These are phyloP conservation scores for Herpetomonas samuelpessoai DNA, from an alignment of 208 protist species.

Conservation along the genomic window DNA sequence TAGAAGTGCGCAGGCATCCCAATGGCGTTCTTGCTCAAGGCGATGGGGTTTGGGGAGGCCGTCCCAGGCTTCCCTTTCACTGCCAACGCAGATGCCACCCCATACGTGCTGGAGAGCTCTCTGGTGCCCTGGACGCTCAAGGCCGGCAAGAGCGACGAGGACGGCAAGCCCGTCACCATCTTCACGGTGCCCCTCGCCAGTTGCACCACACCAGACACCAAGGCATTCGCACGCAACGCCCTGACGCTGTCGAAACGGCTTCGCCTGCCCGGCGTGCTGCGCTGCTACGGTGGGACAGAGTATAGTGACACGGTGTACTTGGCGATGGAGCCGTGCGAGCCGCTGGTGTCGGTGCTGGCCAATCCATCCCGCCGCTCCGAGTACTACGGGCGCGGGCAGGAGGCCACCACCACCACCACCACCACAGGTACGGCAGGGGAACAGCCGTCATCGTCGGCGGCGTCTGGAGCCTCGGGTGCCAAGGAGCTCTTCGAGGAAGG, in stretches of 20 bases:
- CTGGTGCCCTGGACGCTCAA: slow-evolving; percentile 49
- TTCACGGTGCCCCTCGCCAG: slow-evolving; percentile 38
- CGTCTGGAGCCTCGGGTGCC: slow-evolving; percentile 13
- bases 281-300: slow-evolving; percentile 66
- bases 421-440: slow-evolving; percentile 7
- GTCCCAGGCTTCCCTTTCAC: slow-evolving; percentile 82
- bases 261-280: slow-evolving; percentile 68
- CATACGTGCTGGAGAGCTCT: slow-evolving; percentile 16
- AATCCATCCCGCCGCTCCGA: slow-evolving; percentile 13
- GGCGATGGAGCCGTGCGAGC: slow-evolving; percentile 69
- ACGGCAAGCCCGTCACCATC: slow-evolving; percentile 48
- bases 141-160: slow-evolving; percentile 37
- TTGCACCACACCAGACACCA: slow-evolving; percentile 12
- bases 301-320: slow-evolving; percentile 77
- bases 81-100: slow-evolving; percentile 13
- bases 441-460: slow-evolving; percentile 12
- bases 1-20: neutral
- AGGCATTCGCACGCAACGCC: slow-evolving; percentile 52
- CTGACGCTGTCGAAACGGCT: slow-evolving; percentile 76
- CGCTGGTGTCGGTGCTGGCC: slow-evolving; percentile 46
- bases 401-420: neutral
- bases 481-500: slow-evolving; percentile 23
- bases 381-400: slow-evolving; percentile 17
- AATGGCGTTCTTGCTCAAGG: slow-evolving; percentile 76
- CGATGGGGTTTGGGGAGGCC: slow-evolving; percentile 52